A percentile compares a stretch with the other conserved stretches of the same genome.
Evolutionary conservation across 352 stramenopile genomes (phyloP).

Genomic region (Pythium dissotocum): DNA sequence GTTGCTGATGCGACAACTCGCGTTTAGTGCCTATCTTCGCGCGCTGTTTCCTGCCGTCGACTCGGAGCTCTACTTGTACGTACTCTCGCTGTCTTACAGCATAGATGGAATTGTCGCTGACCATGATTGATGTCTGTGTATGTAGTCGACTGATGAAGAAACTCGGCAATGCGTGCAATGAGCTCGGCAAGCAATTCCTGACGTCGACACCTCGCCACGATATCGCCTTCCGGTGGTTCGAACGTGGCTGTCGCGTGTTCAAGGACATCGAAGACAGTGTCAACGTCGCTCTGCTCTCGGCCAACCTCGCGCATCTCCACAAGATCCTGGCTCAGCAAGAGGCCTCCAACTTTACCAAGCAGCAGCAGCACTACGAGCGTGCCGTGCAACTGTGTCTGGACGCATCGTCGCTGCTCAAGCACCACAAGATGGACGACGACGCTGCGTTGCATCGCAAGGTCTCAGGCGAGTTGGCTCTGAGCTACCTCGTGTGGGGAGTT

Average conservation of each 20-base stretch:
- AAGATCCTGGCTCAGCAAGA: constrained; percentile 80
- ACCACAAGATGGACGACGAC: constrained; percentile 60
- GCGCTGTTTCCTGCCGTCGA: constrained; percentile 60
- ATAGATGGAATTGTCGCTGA: not conserved
- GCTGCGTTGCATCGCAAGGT: constrained; percentile 65
- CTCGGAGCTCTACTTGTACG: constrained; percentile 85
- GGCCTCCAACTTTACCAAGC: constrained; percentile 18
- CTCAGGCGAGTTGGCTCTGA: constrained; percentile 79
- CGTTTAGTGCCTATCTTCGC: constrained; percentile 69
- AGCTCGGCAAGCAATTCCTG: constrained; percentile 77
- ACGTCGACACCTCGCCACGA: constrained; percentile 42
- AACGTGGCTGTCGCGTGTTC: constrained; percentile 79
- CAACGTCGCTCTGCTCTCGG: constrained; percentile 78
- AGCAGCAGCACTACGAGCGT: constrained; percentile 56
- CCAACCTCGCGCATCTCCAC: constrained; percentile 82
- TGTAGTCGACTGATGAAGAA: constrained; percentile 85
- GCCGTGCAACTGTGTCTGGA: constrained; percentile 69
- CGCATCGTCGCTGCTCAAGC: constrained; percentile 63
- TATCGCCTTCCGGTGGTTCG: constrained; percentile 75
- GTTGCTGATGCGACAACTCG: constrained; percentile 30
- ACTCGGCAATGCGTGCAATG: constrained; percentile 83
- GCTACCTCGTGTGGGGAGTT: constrained; percentile 82
- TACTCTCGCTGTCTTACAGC: constrained; percentile 17
- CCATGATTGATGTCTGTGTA: not conserved
- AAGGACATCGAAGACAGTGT: constrained; percentile 82